A percentile compares a stretch with the other conserved stretches of the same genome.
Evolutionary conservation across 2,329 filamentous ascomycete species (phyloP).

Genomic region (Alternaria triticina): DNA sequence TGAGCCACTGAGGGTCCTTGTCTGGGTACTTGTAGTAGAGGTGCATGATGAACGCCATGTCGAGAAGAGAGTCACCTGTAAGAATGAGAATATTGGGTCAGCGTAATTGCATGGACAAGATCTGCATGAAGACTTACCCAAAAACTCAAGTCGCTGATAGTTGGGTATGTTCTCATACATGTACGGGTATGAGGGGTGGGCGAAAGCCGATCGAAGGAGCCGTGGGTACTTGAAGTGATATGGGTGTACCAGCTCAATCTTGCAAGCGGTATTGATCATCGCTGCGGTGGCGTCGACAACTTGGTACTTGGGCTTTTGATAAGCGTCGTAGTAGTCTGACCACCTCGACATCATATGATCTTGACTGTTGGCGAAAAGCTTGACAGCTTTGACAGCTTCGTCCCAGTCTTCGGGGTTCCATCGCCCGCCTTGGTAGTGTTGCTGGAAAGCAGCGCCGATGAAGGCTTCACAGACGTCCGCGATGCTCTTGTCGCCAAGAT

Average conservation of each 20-base stretch:
- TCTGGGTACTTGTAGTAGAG: conserved; percentile 78
- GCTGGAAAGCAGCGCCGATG: conserved; percentile 81
- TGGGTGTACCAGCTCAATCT: conserved; percentile 65
- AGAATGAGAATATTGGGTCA: conserved; percentile 72
- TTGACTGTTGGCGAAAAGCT: conserved; percentile 70
- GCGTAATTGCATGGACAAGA: background rate
- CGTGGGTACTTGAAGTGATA: conserved; percentile 77
- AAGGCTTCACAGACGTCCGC: conserved; percentile 94
- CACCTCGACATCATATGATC: conserved; percentile 75
- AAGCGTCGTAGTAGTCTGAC: conserved; percentile 74
- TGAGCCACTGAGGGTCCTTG: conserved; percentile 93
- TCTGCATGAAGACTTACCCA: background rate
- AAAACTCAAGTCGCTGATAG: conserved; percentile 66
- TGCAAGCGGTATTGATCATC: conserved; percentile 71
- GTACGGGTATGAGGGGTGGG: conserved; percentile 81
- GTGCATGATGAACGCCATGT: conserved; percentile 83
- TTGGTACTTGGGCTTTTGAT: conserved; percentile 76
- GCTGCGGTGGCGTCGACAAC: conserved; percentile 64
- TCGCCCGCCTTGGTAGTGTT: conserved; percentile 53
- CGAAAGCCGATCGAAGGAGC: conserved; percentile 82
- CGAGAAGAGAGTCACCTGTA: conserved; percentile 84
- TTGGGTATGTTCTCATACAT: conserved; percentile 79
- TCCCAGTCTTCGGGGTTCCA: conserved; percentile 61
- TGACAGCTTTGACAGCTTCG: conserved; percentile 69
- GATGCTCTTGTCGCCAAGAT: conserved; percentile 83